phyloP scores from a whole-genome alignment of 1,139 yeast genomes.

The Yamadazyma diddensiae region DNA sequence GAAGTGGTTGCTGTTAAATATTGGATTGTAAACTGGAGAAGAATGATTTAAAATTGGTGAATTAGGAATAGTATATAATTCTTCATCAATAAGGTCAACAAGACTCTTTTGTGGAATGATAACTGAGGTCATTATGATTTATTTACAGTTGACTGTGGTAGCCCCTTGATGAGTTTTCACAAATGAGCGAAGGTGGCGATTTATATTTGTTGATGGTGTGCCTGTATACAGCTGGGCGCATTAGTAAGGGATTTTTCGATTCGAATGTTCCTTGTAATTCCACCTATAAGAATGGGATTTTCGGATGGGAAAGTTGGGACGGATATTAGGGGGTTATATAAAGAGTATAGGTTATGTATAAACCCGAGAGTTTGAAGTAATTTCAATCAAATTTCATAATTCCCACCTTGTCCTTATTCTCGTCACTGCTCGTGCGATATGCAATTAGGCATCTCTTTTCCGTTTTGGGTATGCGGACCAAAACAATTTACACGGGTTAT shows the following conservation, averaged over 20 bases:
- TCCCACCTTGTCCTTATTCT: too few relatives aligned
- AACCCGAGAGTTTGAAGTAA: too few relatives aligned
- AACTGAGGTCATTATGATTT: slow-evolving; percentile 42
- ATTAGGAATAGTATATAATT: slow-evolving; percentile 50
- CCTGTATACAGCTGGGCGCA: slow-evolving; percentile 5
- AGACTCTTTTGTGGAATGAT: slow-evolving; percentile 52
- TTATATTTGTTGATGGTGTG: slow-evolving; percentile 7
- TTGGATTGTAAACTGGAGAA: slow-evolving; percentile 10
- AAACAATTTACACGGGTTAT: not conserved
- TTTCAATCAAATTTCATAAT: too few relatives aligned
- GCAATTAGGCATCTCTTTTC: not conserved
- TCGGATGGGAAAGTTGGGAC: not conserved
- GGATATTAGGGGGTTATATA: not conserved
- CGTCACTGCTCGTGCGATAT: too few relatives aligned
- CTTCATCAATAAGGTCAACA: slow-evolving; percentile 65
- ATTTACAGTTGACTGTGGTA: not conserved
- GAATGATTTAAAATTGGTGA: slow-evolving; percentile 16
- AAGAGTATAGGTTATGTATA: too few relatives aligned
- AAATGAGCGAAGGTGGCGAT: slow-evolving; percentile 5
- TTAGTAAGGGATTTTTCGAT: slow-evolving; percentile 4
- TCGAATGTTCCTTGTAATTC: slow-evolving; percentile 6
- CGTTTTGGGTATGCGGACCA: slow-evolving; percentile 1
- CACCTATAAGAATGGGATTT: not conserved
- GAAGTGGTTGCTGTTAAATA: slow-evolving; percentile 4
- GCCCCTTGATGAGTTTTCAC: not conserved